Conservation (phyloP, 805 yeast species). For the Ogataea parapolymorpha region DNA sequence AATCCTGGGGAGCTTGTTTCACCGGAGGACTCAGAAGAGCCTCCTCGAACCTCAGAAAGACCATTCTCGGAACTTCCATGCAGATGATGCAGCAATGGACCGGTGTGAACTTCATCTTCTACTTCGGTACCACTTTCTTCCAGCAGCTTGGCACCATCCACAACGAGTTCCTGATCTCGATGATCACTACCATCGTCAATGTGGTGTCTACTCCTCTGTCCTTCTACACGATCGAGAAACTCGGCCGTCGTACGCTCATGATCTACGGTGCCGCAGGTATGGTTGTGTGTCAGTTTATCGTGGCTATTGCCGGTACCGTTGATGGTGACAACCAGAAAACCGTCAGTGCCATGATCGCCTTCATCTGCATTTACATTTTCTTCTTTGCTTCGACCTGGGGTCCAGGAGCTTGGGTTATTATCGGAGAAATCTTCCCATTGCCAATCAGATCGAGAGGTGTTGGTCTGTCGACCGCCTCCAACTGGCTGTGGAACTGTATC, state of each 20-base stretch:
- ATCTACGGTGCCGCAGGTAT: slow-evolving; percentile 49
- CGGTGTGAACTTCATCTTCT: slow-evolving; percentile 73
- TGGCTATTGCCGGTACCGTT: slow-evolving; percentile 41
- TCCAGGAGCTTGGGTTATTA: slow-evolving; percentile 69
- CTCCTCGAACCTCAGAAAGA: slow-evolving; percentile 41
- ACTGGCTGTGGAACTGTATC: slow-evolving; percentile 75
- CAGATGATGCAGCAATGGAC: slow-evolving; percentile 69
- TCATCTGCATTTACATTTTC: slow-evolving; percentile 61
- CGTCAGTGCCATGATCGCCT: slow-evolving; percentile 35
- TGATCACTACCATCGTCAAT: slow-evolving; percentile 53
- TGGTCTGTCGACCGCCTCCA: slow-evolving; percentile 68
- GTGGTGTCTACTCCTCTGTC: slow-evolving; percentile 54
- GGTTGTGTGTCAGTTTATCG: slow-evolving; percentile 54
- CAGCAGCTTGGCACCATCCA: slow-evolving; percentile 44
- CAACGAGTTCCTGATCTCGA: slow-evolving; percentile 50
- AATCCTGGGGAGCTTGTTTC: slow-evolving; percentile 45
- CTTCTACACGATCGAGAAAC: slow-evolving; percentile 48
- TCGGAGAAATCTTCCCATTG: slow-evolving; percentile 64
- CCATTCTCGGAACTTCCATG: slow-evolving; percentile 41
- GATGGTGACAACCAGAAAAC: slow-evolving; percentile 29
- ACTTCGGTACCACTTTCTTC: slow-evolving; percentile 70
- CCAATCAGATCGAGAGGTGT: slow-evolving; percentile 73
- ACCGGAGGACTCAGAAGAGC: slow-evolving; percentile 36
- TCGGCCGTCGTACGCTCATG: slow-evolving; percentile 55
- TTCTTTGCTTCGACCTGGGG: slow-evolving; percentile 86